phyloP scores from a whole-genome alignment of 371 early-diverging fungal species.

The Coemansia sp. region DNA sequence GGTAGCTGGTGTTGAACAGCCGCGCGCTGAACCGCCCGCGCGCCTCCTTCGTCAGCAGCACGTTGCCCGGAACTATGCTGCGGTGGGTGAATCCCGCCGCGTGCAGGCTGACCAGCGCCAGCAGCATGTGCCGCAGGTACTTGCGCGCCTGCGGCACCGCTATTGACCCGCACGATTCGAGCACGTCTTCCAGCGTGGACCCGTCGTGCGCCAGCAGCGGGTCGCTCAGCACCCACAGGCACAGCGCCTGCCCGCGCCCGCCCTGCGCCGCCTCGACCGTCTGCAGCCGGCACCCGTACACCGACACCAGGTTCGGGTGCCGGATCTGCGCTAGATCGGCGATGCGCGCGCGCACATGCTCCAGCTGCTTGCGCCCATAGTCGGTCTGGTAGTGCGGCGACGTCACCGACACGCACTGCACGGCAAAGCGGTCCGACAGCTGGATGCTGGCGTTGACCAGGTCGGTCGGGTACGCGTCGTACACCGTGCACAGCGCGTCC shows the following conservation, averaged over 20 bases:
- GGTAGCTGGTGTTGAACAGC: constrained; percentile 53
- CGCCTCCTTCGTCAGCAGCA: constrained; percentile 53
- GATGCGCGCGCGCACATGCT: constrained; percentile 21
- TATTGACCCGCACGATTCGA: constrained; percentile 46
- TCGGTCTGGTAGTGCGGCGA: constrained; percentile 41
- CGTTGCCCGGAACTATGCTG: constrained; percentile 52
- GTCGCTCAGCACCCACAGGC: constrained; percentile 49
- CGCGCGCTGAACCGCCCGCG: constrained; percentile 32
- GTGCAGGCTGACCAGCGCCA: constrained; percentile 45
- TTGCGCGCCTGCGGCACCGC: constrained; percentile 32
- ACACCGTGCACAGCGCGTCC: constrained; percentile 38
- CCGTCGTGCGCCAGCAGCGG: constrained; percentile 37
- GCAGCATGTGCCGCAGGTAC: constrained; percentile 45
- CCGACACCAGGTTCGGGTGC: constrained; percentile 37
- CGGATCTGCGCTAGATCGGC: constrained; percentile 39
- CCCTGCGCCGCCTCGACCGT: constrained; percentile 15
- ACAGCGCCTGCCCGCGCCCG: constrained; percentile 19
- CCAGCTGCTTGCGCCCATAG: constrained; percentile 37
- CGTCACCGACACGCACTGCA: constrained; percentile 41
- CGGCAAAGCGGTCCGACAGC: constrained; percentile 43
- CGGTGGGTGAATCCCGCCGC: constrained; percentile 48
- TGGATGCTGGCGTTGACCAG: constrained; percentile 35
- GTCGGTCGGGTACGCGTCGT: constrained; percentile 48
- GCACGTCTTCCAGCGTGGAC: constrained; percentile 41
- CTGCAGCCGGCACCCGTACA: constrained; percentile 37